Evolutionary conservation across 805 yeast species (phyloP).

Genomic region (Teunomyces funiuensis): DNA sequence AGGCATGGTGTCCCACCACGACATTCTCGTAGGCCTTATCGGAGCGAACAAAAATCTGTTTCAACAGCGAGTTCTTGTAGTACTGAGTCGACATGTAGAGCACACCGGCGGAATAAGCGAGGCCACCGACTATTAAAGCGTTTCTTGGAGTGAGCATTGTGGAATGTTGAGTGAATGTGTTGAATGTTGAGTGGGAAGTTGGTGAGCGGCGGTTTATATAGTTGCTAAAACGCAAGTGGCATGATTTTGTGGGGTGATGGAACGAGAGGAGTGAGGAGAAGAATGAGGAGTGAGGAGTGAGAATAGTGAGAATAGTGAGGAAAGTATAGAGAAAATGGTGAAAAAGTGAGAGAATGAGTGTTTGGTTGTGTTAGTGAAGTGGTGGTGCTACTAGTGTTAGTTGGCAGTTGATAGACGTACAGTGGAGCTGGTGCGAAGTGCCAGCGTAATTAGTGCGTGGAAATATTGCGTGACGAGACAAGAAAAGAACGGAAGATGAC

Average conservation of each 20-base stretch:
- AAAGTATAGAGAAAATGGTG: too few species aligned
- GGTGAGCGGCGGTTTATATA: not conserved
- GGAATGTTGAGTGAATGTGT: not conserved
- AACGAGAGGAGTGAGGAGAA: not conserved
- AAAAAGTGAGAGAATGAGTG: not conserved
- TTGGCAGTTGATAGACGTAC: too few species aligned
- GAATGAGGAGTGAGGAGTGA: not conserved
- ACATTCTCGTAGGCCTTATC: constrained; percentile 30
- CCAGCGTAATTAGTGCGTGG: too few species aligned
- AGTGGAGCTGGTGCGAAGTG: too few species aligned
- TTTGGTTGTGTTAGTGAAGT: too few species aligned
- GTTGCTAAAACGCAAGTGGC: constrained; percentile 2
- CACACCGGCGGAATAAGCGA: constrained; percentile 31
- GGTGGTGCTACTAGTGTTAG: too few species aligned
- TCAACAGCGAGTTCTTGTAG: constrained; percentile 29
- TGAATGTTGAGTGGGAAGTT: not conserved
- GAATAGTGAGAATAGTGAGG: not conserved
- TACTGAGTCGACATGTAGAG: constrained; percentile 33
- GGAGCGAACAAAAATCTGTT: constrained; percentile 27
- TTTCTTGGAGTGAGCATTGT: constrained; percentile 11
- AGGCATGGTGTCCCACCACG: constrained; percentile 23
- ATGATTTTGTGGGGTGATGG: constrained; percentile 4
- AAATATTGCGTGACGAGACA: too few species aligned
- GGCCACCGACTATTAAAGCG: constrained; percentile 35
- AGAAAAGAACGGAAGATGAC: too few species aligned